Base-by-base conservation (phyloP, 495 filamentous ascomycete species). In the Coniosporium apollinis region DNA sequence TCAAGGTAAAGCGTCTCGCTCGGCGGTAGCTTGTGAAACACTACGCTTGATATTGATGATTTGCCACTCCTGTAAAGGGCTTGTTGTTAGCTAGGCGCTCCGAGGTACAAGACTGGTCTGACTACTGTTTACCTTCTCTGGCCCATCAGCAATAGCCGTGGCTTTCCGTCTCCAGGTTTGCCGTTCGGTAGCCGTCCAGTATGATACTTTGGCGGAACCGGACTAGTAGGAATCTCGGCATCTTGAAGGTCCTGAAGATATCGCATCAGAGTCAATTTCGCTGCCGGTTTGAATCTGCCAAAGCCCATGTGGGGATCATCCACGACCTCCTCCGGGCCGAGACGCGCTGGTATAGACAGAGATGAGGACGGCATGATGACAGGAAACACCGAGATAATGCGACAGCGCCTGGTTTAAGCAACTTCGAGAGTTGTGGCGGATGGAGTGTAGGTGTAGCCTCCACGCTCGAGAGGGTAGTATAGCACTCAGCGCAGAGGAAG, bases 21-120 rank as follows among this genome's bases (percentile, higher is more conserved):
- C 1, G 89, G 86, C 0, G 85, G 79, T 62, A 97, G 77, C 50
- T 96, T 96, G 55, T 94, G 83, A 47, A 97, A 96, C 9, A 97
- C 91, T 25, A 97, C 89, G 46, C 82, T 94, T 3, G 83, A 85
- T 39, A 97, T 94, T 4, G 89, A 96, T 7, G 89, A 94, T 54
- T 97, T 97, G 29, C 89, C 89, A 50, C 83, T 92, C 62, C 89
- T 97, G 38, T 26, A 7, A 20, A 18, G 28, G 15, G 1, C 4
- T n/a, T 26, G 48, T 43, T 39, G 54, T 57, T 37, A 62, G 47
- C 31, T 17, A n/a, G 8, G 28, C 18, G 21, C 21, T n/a, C 34
- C 11, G 4, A 32, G 43, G 24, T 34, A 18, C n/a, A 20, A 11
- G 43, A 17, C 7, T 3, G 15, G 13, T 8, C 25, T 25, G 17